phyloP scores from a whole-genome alignment of 192 early-diverging fungal species.

The Linnemannia schmuckeri region DNA sequence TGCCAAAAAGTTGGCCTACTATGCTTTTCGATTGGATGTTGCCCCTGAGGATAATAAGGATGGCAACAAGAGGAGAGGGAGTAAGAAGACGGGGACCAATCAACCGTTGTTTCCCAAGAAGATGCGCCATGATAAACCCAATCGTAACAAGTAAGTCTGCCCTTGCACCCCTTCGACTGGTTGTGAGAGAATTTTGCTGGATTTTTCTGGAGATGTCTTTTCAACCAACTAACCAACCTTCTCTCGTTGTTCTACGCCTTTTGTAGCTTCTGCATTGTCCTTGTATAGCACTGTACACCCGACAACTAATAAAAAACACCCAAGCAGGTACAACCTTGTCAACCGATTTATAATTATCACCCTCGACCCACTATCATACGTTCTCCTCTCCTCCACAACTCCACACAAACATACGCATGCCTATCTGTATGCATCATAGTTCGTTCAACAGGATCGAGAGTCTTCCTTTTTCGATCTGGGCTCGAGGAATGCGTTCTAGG shows the following conservation, averaged over 20 bases:
- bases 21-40: conserved; percentile 69
- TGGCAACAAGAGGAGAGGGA: neutral
- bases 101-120: conserved; percentile 68
- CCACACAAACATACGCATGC: too few species aligned
- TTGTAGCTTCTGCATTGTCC: conserved; percentile 33
- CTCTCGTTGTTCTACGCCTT: neutral
- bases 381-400: too few species aligned
- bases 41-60: neutral
- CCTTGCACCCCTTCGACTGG: neutral
- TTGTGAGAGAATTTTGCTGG: neutral
- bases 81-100: neutral
- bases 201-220: neutral
- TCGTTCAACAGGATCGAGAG: too few species aligned
- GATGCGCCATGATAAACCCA: conserved; percentile 71
- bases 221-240: neutral
- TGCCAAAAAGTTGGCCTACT: conserved; percentile 85
- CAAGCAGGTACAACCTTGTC: neutral
- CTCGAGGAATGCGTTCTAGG: neutral
- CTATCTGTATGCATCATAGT: too few species aligned
- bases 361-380: neutral
- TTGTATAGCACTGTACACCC: conserved; percentile 6
- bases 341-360: neutral
- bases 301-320: neutral
- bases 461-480: neutral
- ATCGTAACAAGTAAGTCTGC: conserved; percentile 47